Evolutionary conservation across 2,329 filamentous ascomycete genomes (phyloP).

Genomic region (Apiospora aurea): DNA sequence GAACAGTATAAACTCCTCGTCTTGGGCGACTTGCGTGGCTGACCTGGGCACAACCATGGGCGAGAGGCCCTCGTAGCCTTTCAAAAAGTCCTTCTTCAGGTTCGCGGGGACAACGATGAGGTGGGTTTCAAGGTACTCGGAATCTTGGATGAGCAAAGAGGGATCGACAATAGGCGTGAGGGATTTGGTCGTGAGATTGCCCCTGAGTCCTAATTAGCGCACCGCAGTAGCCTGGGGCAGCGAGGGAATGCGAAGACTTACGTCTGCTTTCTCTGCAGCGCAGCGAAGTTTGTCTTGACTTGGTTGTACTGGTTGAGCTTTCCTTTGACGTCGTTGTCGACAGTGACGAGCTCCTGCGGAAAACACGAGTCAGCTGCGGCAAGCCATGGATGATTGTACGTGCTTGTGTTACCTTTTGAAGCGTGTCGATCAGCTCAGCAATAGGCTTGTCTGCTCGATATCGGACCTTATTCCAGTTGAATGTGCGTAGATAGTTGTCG

Average conservation of each 20-base stretch:
- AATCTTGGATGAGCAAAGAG: conserved; percentile 80
- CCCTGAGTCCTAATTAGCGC: conserved; percentile 55
- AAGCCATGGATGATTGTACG: background rate
- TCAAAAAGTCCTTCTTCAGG: conserved; percentile 85
- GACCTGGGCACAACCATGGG: conserved; percentile 96
- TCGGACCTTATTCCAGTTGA: conserved; percentile 97
- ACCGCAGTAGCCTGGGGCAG: background rate
- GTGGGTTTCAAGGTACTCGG: conserved; percentile 96
- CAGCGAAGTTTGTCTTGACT: conserved; percentile 82
- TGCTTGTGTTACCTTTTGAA: conserved; percentile 75
- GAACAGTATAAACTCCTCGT: conserved; percentile 89
- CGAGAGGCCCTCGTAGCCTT: conserved; percentile 85
- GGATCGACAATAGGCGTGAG: conserved; percentile 89
- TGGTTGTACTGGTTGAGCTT: conserved; percentile 96
- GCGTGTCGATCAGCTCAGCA: conserved; percentile 81
- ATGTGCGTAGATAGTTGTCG: conserved; percentile 87
- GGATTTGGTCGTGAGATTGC: conserved; percentile 93
- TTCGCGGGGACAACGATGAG: conserved; percentile 86
- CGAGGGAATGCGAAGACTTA: conserved; percentile 17
- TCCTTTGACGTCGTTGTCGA: conserved; percentile 94
- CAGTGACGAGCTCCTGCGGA: conserved; percentile 80
- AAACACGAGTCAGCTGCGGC: conserved; percentile 4
- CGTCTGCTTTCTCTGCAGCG: conserved; percentile 86
- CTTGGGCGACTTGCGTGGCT: conserved; percentile 77
- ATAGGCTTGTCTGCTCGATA: conserved; percentile 93